Base-by-base conservation (phyloP, 129 eudicot genomes). In the Apium graveolens region DNA sequence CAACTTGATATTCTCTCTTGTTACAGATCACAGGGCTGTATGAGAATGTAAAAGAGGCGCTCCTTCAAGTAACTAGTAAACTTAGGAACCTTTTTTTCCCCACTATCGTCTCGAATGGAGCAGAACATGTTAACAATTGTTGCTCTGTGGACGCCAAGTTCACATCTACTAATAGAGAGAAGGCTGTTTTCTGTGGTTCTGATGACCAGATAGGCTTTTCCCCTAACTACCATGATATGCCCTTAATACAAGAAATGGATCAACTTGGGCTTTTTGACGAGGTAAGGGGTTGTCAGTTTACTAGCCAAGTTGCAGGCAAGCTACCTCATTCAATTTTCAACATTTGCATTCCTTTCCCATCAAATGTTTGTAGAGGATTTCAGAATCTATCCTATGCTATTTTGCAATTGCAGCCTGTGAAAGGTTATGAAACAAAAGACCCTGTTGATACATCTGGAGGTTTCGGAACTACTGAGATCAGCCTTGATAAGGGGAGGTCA, bases 21-120 rank as follows among this genome's bases (percentile, higher is more conserved):
- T 11, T 18, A 74, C 83, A 86, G 90, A 86, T 86, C 34, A 71
- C 21, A 21, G 90, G 90, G 34, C 83, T 76, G 8, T 83, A 78
- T 81, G 85, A 79, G 39, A 81, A 57, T 48, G 90, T 86, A 46
- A 75, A 63, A 57, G 63, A 39, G 12, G 87, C 90, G 13, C 81
- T 86, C 7, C 75, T 74, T 78, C 85, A 72, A 78, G 81, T 86
- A 39, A 84, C 85, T 62, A 68, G 87, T 49, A 86, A 82, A 70
- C 80, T 86, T 5, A 75, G 90, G 76, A 83, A 83, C 6, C 48
- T 44, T 16, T 7, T 74, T 35, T 86, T 80, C 27, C 38, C 86
- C 24, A 13, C 45, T 66, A 53, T 65, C 24, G 57, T 76, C 16
- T 11, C 74, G 18, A 27, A 24, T 24, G 51, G 4, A 21, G 53